Conservation (phyloP, 192 early-diverging fungal species). For the Chytriomyces hyalinus region DNA sequence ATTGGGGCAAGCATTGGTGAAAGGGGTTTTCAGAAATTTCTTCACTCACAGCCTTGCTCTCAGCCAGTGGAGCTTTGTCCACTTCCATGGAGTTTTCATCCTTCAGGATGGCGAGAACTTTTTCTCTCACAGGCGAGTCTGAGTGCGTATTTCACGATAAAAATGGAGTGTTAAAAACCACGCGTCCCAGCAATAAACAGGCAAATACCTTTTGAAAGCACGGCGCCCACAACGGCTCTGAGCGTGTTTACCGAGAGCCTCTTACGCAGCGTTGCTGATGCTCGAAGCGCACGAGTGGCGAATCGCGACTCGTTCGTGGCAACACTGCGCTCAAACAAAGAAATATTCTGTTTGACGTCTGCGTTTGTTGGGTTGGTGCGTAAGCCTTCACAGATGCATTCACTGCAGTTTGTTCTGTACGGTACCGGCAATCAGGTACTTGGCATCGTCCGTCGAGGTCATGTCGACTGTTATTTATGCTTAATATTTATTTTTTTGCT, state of each 20-base stretch:
- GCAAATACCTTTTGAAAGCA: slow-evolving; percentile 42
- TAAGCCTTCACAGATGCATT: neutral
- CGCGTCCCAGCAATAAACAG: neutral
- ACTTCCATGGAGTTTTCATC: too few species aligned
- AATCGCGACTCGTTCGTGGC: slow-evolving; percentile 85
- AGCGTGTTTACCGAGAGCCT: slow-evolving; percentile 72
- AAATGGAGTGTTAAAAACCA: slow-evolving; percentile 24
- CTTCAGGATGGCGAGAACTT: too few species aligned
- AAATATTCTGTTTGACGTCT: slow-evolving; percentile 89
- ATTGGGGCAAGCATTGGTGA: too few species aligned
- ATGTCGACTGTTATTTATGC: neutral
- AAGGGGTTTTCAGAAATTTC: too few species aligned
- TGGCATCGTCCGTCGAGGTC: slow-evolving; percentile 5
- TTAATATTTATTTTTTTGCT: neutral
- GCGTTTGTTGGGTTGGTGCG: neutral
- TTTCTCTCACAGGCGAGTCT: neutral
- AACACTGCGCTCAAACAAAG: slow-evolving; percentile 82
- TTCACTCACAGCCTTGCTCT: too few species aligned
- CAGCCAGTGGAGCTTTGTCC: too few species aligned
- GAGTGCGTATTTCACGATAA: slow-evolving; percentile 10
- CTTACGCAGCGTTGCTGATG: slow-evolving; percentile 79
- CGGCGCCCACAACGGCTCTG: slow-evolving; percentile 47
- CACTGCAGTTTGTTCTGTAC: neutral
- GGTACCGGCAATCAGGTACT: slow-evolving; percentile 15
- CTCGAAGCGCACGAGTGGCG: slow-evolving; percentile 85